Conservation (phyloP, 805 yeast species). For the Candida ascalaphidarum region DNA sequence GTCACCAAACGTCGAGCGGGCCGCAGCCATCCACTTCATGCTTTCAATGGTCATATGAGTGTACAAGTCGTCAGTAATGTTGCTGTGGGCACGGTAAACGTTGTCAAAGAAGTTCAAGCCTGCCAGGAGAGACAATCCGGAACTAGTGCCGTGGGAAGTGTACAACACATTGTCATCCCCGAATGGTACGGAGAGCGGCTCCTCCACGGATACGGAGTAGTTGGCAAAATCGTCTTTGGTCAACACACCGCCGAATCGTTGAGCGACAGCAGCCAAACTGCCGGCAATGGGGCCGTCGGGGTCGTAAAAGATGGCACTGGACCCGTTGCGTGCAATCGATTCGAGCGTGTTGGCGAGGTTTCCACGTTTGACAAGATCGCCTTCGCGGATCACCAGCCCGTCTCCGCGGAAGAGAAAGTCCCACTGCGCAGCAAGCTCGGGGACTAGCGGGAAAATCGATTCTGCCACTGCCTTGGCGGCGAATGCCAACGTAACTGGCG, state of each 20-base stretch:
- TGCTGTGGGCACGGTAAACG: constrained; percentile 18
- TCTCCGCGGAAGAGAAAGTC: constrained; percentile 36
- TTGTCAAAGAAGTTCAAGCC: constrained; percentile 55
- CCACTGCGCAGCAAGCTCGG: constrained; percentile 41
- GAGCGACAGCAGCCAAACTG: constrained; percentile 42
- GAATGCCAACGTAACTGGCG: constrained; percentile 40
- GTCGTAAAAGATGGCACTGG: constrained; percentile 73
- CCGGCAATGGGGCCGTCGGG: constrained; percentile 69
- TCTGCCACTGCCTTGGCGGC: constrained; percentile 20
- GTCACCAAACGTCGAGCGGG: constrained; percentile 82
- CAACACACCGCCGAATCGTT: constrained; percentile 59
- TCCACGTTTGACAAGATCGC: constrained; percentile 56
- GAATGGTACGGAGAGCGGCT: constrained; percentile 16
- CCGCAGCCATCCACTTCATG: constrained; percentile 92
- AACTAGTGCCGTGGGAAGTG: constrained; percentile 63
- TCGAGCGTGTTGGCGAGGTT: constrained; percentile 59
- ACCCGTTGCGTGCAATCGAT: constrained; percentile 67
- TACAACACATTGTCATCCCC: constrained; percentile 14
- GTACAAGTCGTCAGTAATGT: constrained; percentile 20
- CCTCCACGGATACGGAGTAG: constrained; percentile 45
- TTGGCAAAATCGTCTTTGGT: constrained; percentile 54
- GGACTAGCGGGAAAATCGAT: constrained; percentile 14
- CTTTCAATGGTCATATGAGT: constrained; percentile 70
- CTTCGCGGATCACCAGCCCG: constrained; percentile 29
- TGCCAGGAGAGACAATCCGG: constrained; percentile 74